Percentiles rank a stretch among this genome's conserved stretches.
phyloP scores from a whole-genome alignment of 495 filamentous ascomycete genomes.

The Extremus antarcticus region DNA sequence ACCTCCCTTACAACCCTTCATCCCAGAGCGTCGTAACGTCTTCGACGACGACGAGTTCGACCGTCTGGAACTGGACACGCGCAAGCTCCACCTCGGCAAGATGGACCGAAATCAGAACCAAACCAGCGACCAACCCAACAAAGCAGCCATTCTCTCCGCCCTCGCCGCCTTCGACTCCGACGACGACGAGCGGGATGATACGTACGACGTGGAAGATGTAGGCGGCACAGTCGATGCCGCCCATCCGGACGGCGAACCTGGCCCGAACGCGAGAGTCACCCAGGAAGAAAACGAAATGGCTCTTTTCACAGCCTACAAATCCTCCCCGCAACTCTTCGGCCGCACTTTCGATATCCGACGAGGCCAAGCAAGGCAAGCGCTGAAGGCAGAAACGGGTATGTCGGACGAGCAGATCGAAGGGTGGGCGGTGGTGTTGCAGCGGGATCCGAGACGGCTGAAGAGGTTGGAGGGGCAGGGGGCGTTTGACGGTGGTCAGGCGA shows the following conservation, averaged over 20 bases:
- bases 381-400: slow-evolving; percentile 73
- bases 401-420: slow-evolving; percentile 92
- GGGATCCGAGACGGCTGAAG: slow-evolving; percentile 55
- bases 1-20: slow-evolving; percentile 25
- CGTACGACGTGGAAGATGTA: slow-evolving; percentile 85
- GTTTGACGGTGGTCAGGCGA: slow-evolving; percentile 48
- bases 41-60: slow-evolving; percentile 77
- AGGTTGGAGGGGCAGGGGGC: slow-evolving; percentile 51
- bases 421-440: slow-evolving; percentile 73
- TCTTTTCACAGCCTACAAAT: slow-evolving; percentile 59
- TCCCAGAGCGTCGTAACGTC: slow-evolving; percentile 48
- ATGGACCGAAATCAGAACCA: slow-evolving; percentile 35
- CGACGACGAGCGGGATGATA: slow-evolving; percentile 95
- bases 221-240: slow-evolving; percentile 68
- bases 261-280: slow-evolving; percentile 10
- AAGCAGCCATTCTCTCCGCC: slow-evolving; percentile 83
- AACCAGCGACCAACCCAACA: slow-evolving; percentile 33
- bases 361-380: slow-evolving; percentile 43
- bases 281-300: slow-evolving; percentile 30
- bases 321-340: slow-evolving; percentile 50
- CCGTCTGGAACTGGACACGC: slow-evolving; percentile 48
- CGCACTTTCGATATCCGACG: slow-evolving; percentile 59
- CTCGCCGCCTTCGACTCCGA: slow-evolving; percentile 86
- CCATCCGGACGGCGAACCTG: slow-evolving; percentile 29
- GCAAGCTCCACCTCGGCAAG: slow-evolving; percentile 66